Base-by-base conservation (phyloP, 805 yeast genomes). In the Nakazawaea molendinolei region DNA sequence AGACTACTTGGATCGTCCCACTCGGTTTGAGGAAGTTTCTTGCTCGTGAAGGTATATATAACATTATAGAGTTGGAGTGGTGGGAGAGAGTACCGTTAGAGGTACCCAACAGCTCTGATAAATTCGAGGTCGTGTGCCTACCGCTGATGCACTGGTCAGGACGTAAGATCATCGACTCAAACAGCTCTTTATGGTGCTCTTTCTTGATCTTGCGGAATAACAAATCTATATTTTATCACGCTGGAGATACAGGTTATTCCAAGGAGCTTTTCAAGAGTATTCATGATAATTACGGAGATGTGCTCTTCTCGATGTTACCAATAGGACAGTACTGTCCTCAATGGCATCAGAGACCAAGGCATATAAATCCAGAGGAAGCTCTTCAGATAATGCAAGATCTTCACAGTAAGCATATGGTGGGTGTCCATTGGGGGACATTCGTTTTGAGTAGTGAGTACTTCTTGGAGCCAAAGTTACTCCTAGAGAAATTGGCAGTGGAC, bases 71-170 rank as follows among this genome's bases (percentile, higher is more conserved):
- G 53, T 65, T 90, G 76, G 79, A 81, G 46, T 90, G 97, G 97
- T 90, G 97, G 97, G 87, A 87, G 36, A 59, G 69, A 20, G 66
- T 68, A 13, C 61, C 74, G 3, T 42, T 78, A 17, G 33, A 44
- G 7, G 35, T 41, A 21, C n/a, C 23, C 14, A 38, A 49, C 5
- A 52, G 57, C 8, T 49, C 52, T 5, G 77, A 77, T 40, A 64
- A 63, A 5, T 87, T 81, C 63, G 87, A 85, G 46, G 65, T 90
- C 13, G 89, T 85, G 1, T 85, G 96, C 55, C 72, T 92, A 0
- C 97, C 97, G 0, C 86, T 97, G 0, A 81, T 82, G 94, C 97
- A 90, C 58, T 90, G 97, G 97, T 83, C 95, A 1, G 97, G 97
- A 0, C 61, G 96, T 24, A 71, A 72, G 23, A 56, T 89, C n/a